Evolutionary conservation across 257 asterid genomes (phyloP).

Genomic region (Leonotis leonurus): DNA sequence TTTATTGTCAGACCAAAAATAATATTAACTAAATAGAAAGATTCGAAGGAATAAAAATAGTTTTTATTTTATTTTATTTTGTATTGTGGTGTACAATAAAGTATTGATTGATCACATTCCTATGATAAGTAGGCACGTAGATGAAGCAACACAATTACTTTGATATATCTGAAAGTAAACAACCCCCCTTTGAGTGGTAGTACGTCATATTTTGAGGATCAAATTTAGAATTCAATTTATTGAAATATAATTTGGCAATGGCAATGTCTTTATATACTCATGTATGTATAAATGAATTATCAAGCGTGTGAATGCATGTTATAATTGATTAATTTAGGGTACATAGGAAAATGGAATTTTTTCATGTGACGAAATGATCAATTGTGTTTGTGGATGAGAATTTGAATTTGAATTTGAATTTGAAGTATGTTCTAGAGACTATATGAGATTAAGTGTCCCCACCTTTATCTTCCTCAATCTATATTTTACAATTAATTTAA

Average conservation of each 20-base stretch:
- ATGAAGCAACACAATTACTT: not conserved
- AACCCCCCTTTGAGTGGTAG: not conserved
- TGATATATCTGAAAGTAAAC: not conserved
- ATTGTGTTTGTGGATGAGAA: not conserved
- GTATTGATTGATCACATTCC: not conserved
- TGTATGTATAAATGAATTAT: no score
- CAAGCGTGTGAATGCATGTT: not conserved
- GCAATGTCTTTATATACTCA: no score
- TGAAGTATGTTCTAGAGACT: not conserved
- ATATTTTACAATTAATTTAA: no score
- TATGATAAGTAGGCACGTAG: not conserved
- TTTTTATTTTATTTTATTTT: no score
- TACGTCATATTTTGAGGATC: not conserved
- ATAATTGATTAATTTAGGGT: not conserved
- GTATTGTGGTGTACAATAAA: constrained; percentile 3
- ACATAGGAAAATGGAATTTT: not conserved
- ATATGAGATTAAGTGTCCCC: no score
- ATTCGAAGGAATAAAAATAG: no score
- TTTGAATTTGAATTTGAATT: not conserved
- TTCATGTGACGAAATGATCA: not conserved
- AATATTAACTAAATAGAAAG: no score
- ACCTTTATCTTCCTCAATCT: no score
- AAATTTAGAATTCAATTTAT: not conserved
- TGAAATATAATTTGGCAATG: no score
- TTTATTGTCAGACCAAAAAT: not conserved